Percentiles rank a stretch among this genome's conserved stretches.
Conservation (phyloP, 441 rosid species). For the Corymbia calophylla region DNA sequence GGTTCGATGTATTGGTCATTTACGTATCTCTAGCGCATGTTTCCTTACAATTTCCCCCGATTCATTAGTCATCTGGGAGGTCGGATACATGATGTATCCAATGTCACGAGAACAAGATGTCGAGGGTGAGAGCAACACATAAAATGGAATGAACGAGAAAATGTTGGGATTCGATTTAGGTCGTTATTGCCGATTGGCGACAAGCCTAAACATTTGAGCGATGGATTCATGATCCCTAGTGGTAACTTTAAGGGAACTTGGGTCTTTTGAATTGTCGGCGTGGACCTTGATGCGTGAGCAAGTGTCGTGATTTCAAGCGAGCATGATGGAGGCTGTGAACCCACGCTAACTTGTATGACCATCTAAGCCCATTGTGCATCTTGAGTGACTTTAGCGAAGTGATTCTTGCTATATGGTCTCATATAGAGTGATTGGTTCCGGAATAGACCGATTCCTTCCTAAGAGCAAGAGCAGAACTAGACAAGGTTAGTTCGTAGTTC, state of each 20-base stretch:
- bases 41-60: not conserved
- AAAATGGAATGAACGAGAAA: too few relatives aligned
- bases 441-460: not conserved
- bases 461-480: not conserved
- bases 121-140: not conserved
- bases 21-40: not conserved
- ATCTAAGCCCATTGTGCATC: not conserved
- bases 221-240: not conserved
- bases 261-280: not conserved
- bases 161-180: not conserved
- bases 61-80: not conserved
- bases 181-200: not conserved
- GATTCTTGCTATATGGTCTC: not conserved
- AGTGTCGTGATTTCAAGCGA: rapidly evolving
- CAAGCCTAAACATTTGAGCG: not conserved
- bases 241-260: not conserved
- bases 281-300: not conserved
- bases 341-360: not conserved
- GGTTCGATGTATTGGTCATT: not conserved
- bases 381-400: not conserved
- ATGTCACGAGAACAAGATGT: not conserved
- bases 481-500: too few relatives aligned
- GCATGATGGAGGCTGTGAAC: not conserved
- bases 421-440: not conserved
- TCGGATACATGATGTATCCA: not conserved